phyloP scores from a whole-genome alignment of 305 asterid genomes.

The Fraxinus latifolia region DNA sequence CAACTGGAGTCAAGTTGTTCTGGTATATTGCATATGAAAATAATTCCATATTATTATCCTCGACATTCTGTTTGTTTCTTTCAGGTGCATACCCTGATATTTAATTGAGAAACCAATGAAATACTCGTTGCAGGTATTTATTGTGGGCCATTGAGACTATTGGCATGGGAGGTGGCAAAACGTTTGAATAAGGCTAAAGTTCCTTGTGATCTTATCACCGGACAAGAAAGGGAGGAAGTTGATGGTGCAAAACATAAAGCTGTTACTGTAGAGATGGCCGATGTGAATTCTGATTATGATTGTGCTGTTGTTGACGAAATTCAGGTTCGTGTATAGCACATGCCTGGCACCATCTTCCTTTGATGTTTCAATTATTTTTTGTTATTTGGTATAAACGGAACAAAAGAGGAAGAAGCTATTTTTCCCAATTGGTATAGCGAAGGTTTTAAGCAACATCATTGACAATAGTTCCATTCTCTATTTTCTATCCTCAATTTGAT shows the following conservation, averaged over 20 bases:
- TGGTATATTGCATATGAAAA: conserved; percentile 38
- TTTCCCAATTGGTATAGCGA: neutral
- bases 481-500: neutral
- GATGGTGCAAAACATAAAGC: conserved; percentile 86
- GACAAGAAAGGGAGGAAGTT: conserved; percentile 87
- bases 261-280: conserved; percentile 94
- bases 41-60: neutral
- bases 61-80: conserved; percentile 4
- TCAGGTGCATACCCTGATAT: neutral
- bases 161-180: conserved; percentile 96
- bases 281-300: conserved; percentile 54
- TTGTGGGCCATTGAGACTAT: conserved; percentile 95
- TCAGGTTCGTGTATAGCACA: conserved; percentile 51
- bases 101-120: conserved; percentile 11
- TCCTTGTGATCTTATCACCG: conserved; percentile 90
- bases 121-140: conserved; percentile 57
- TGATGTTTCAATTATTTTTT: neutral
- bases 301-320: conserved; percentile 97
- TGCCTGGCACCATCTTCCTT: neutral
- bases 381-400: neutral
- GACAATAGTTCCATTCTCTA: neutral
- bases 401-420: neutral
- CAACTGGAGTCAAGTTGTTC: conserved; percentile 71
- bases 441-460: neutral
- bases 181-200: conserved; percentile 79